Evolutionary conservation across 345 rosid genomes (phyloP).

Genomic region (Firmiana major): DNA sequence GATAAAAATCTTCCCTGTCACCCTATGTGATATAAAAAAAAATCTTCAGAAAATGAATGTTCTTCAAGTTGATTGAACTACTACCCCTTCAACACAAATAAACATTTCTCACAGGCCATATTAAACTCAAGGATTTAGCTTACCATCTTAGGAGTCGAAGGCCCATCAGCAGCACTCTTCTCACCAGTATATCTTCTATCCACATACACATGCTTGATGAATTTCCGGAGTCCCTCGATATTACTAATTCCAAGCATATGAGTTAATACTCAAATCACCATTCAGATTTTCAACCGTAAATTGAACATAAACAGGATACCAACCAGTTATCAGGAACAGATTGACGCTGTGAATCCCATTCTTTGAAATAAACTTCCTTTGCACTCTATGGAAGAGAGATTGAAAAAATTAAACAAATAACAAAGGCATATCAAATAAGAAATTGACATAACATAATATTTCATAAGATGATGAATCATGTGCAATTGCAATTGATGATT

Average conservation of each 20-base stretch:
- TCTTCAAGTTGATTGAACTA: neutral
- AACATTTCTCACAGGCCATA: neutral
- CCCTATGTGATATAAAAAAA: conserved; percentile 35
- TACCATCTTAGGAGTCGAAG: conserved; percentile 66
- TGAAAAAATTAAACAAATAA: neutral
- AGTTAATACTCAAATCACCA: neutral
- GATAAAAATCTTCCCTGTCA: conserved; percentile 54
- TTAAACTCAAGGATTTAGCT: conserved; percentile 12
- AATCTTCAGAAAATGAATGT: neutral
- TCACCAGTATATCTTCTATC: conserved; percentile 74
- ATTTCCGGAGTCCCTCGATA: conserved; percentile 67
- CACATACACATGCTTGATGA: no score
- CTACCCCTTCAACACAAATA: neutral
- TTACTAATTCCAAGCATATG: conserved; percentile 44
- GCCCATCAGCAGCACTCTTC: conserved; percentile 51
- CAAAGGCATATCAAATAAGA: neutral
- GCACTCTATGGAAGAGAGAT: conserved; percentile 52
- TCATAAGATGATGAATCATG: neutral
- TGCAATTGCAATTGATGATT: neutral
- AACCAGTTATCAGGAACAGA: conserved; percentile 72
- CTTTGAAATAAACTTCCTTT: conserved; percentile 73
- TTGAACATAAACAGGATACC: conserved; percentile 5
- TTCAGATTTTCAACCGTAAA: neutral
- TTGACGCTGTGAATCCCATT: conserved; percentile 71
- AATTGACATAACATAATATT: neutral